Evolutionary conservation across 352 stramenopile genomes (phyloP), one percentile per base, ranked within the genome.

Genomic region (Globisporangium carolinianum): DNA sequence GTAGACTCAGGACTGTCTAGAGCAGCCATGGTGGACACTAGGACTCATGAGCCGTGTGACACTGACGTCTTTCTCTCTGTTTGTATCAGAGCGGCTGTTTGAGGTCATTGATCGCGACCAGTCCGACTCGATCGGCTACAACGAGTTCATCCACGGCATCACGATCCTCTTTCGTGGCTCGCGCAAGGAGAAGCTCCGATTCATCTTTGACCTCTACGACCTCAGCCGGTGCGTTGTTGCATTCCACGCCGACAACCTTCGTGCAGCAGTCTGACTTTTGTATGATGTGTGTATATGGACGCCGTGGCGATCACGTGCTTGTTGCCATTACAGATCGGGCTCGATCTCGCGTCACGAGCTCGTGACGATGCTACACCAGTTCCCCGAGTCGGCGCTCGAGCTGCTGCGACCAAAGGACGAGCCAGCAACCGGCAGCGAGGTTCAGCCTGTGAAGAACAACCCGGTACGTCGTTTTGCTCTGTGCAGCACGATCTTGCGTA

Each of bases 171-270:
- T 86, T 48, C 79, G 89, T 43, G 92, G 92, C 1, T 90, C 86
- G 36, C 73, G 73, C 43, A 90, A 95, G 46, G 90, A 97, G 60
- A 96, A 97, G 41, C 79, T 97, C 53, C 86, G 94, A 61, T 95
- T 98, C 58, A 87, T 97, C 49, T 98, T 98, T 56, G 86, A 96
- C 54, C 73, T 97, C 49, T 97, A 97, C 68, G 92, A 98, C 58
- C 73, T 97, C 32, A 88, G 76, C 69, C 78, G 86, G 76, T 91
- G 66, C 35, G 67, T 24, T 3, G 7, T 24, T 39, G 7, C 42
- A 48, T 9, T 41, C 39, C 43, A n/a, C 9, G 18, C 43, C 5
- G 5, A 47, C 10, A n/a, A 42, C 38, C 1, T 42, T 12, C 38
- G 38, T 32, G 2, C 24, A 32, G 2, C 24, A 47, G 17, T 41